Conservation (phyloP, 208 protist species). For the Acanthamoeba rhysodes region DNA sequence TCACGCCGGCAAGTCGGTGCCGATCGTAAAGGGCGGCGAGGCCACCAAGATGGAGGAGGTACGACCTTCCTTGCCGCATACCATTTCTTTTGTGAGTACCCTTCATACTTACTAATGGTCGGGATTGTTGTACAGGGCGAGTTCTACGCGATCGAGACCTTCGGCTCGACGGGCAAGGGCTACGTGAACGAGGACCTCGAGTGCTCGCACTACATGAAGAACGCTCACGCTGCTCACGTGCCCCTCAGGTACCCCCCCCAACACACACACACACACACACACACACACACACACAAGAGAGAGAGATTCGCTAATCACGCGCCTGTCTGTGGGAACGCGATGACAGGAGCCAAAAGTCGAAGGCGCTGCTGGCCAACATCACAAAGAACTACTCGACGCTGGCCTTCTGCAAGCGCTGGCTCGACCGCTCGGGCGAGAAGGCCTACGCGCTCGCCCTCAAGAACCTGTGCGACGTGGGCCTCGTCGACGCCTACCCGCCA, state of each 20-base stretch:
- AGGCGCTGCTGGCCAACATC: constrained; percentile 88
- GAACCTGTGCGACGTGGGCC: constrained; percentile 88
- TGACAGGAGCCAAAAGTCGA: constrained; percentile 77
- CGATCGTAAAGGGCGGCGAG: constrained; percentile 97
- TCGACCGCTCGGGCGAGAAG: constrained; percentile 96
- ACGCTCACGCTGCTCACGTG: constrained; percentile 86
- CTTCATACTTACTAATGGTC: too few species aligned
- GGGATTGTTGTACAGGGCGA: constrained; percentile 89
- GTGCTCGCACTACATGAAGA: constrained; percentile 99
- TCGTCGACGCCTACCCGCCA: constrained; percentile 95
- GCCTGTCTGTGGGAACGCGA: not conserved
- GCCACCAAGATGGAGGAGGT: constrained; percentile 94
- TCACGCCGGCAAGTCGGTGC: constrained; percentile 99
- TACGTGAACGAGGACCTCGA: constrained; percentile 97
- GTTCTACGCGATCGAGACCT: constrained; percentile 99
- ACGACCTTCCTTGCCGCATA: not conserved
- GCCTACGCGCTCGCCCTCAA: constrained; percentile 88
- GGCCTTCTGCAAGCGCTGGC: constrained; percentile 98
- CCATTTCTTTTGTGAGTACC: not conserved
- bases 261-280: not conserved
- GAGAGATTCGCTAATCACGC: not conserved
- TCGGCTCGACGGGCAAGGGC: constrained; percentile 97
- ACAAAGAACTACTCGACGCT: constrained; percentile 95
- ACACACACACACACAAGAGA: too few species aligned
- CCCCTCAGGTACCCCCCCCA: constrained; percentile 71